Base-by-base conservation (phyloP, 495 filamentous ascomycete genomes). In the Neurospora sp. region DNA sequence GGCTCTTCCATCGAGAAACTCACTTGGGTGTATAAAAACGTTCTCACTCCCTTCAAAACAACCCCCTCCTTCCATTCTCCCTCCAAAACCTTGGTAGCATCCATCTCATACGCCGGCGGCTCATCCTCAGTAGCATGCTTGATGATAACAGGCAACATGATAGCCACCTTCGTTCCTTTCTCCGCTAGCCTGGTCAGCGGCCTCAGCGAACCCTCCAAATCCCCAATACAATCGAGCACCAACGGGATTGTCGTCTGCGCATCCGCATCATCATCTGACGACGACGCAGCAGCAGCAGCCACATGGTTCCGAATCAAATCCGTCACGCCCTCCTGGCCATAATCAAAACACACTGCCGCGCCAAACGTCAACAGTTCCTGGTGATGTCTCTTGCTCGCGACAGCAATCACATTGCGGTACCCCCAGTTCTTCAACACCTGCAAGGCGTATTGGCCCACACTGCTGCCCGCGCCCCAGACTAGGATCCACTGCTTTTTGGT, bases 201-300 rank as follows among this genome's bases (percentile, higher is more conserved):
- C 8, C 70, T 72, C 39, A 88, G 72, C 18, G 82, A 82, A 10
- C 84, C 83, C 4, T 79, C 72, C 46, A 78, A 75, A 1, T 82
- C 85, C 8, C 86, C 87, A 70, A 89, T 88, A 77, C 86, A 88
- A 76, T 89, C 87, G 31, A 89, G 71, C 9, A 88, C 79, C 42
- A 81, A 79, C 39, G 82, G 81, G 62, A 87, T 77, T 23, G 69
- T 73, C 7, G 80, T 35, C 35, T 35, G 35, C 35, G 35, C 35
- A 35, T 35, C 35, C 35, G 35, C 35, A 35, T 35, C 20, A 35
- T 35, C 44, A 66, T 37, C 12, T 37, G 23, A 66, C 7, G 54
- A 66, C 27, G 42, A 35, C 48, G 48, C 35, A 35, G 35, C 35
- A 35, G 35, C 35, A 35, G 35, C 35, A 35, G 35, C 73, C 0